A percentile compares a stretch with the other conserved stretches of the same genome.
Evolutionary conservation across 805 yeast species (phyloP).

Genomic region (Candida ulmi): DNA sequence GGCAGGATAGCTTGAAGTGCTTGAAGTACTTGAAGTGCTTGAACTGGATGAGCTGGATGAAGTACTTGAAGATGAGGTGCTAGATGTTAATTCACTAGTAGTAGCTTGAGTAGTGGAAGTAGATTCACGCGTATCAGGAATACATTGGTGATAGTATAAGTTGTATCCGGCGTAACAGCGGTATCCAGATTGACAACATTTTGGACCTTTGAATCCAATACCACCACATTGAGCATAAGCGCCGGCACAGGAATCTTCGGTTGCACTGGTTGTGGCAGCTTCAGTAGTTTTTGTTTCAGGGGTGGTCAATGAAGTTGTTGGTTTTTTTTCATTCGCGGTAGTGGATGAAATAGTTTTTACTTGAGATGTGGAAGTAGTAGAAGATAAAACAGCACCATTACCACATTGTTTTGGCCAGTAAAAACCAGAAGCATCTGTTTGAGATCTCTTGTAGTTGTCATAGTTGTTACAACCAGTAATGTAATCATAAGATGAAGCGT

Average conservation of each 20-base stretch:
- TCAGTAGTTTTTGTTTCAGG: not conserved
- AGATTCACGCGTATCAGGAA: not conserved
- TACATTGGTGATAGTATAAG: not conserved
- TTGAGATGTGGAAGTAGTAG: not conserved
- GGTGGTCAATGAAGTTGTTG: not conserved
- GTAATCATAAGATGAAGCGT: constrained; percentile 18
- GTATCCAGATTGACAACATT: constrained; percentile 10
- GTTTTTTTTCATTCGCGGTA: too few species aligned
- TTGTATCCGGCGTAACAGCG: not conserved
- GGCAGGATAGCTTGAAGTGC: not conserved
- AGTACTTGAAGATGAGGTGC: not conserved
- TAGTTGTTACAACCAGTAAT: constrained; percentile 16
- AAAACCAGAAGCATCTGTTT: constrained; percentile 17
- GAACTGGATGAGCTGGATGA: constrained; percentile 5
- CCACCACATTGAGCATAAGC: constrained; percentile 17
- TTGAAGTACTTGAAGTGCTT: constrained; percentile 1
- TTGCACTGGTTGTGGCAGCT: not conserved
- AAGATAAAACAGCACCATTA: not conserved
- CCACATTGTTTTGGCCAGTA: constrained; percentile 20
- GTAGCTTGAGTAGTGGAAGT: not conserved
- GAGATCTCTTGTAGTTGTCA: constrained; percentile 16
- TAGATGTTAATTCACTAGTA: not conserved
- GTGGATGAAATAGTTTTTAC: too few species aligned
- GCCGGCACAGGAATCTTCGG: constrained; percentile 1
- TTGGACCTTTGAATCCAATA: constrained; percentile 5